Evolutionary conservation across 2,329 filamentous ascomycete species (phyloP), one percentile per base, ranked within the genome.

Genomic region (Apiospora phragmitis): DNA sequence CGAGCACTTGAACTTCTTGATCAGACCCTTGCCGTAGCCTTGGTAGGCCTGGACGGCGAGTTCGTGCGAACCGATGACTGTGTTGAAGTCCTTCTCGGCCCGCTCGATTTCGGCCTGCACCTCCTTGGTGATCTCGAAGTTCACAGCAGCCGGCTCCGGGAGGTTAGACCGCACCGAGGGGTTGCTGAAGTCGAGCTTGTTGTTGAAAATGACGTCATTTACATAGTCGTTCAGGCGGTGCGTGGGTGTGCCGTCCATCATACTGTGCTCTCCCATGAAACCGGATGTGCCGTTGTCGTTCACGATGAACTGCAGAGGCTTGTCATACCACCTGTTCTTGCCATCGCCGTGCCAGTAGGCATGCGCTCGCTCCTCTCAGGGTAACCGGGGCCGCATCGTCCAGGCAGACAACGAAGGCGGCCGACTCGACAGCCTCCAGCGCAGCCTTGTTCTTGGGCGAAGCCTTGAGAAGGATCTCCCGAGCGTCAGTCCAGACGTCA

Each of bases 161-260:
- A 99, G 88, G 82, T 92, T 90, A 65, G 94, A 94, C 77, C 96
- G 94, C 72, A 97, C 83, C 47, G 85, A 84, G 9, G 94, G 88
- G 80, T 94, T 89, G 72, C 92, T 92, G 79, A 98, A 93, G 82
- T 98, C 94, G 71, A 99, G 90, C 81, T 96, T 97, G 85, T 97
- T 95, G 85, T 92, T 92, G 84, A 97, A 95, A 81, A 98, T 98
- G 78, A 93, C 89, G 80, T 93, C 91, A 85, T 95, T 97, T 80
- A 97, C 89, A 79, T 94, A 96, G 87, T 99, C 96, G 82, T 98
- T 99, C 21, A 99, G 88, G 62, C 97, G 92, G 84, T 98, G 96
- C 2, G 97, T 99, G 1, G 97, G 95, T 8, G 96, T 99, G 74
- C 97, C 96, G 80, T 99, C 96, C 97, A 99, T 99, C 96, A 99